These are phyloP conservation scores for Pyricularia sp. DNA, from an alignment of 2,329 filamentous ascomycete genomes.

Conservation along the genomic window DNA sequence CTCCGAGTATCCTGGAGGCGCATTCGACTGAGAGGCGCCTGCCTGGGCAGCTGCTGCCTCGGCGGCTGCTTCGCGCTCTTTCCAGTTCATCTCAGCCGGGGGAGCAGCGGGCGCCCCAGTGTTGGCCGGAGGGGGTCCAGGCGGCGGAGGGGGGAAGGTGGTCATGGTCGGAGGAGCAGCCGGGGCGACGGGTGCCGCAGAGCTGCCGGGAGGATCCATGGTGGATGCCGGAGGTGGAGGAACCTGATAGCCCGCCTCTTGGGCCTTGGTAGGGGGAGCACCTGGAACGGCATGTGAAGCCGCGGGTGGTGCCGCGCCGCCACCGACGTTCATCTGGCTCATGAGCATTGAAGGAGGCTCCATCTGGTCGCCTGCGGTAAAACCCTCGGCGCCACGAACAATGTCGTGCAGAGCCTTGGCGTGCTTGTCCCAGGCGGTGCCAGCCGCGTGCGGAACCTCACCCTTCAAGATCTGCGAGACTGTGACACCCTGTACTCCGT, in stretches of 20 bases:
- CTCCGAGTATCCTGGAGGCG: conserved; percentile 15
- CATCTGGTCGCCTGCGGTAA: conserved; percentile 4
- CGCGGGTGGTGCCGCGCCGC: not conserved
- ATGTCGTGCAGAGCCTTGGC: conserved; percentile 21
- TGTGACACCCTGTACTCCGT: conserved; percentile 42
- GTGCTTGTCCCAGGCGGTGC: conserved; percentile 18
- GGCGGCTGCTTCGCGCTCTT: conserved; percentile 8
- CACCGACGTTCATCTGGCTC: conserved; percentile 6
- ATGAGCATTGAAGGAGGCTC: conserved; percentile 6
- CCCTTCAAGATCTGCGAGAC: conserved; percentile 35
- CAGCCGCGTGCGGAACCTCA: conserved; percentile 18
- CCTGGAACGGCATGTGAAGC: not conserved
- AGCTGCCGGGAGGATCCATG: not conserved
- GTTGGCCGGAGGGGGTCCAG: conserved; percentile 1
- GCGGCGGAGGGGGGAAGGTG: not conserved
- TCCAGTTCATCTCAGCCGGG: conserved; percentile 3
- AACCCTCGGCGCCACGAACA: conserved; percentile 22
- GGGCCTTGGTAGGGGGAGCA: not conserved
- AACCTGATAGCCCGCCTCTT: not conserved
- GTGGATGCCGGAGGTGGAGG: not conserved
- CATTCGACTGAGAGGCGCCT: conserved; percentile 3
- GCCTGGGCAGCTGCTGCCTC: conserved; percentile 12
- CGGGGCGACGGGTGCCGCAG: not conserved
- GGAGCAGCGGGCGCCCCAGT: not conserved
- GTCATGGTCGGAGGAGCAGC: not conserved